phyloP scores from a whole-genome alignment of 78 protist species.

The Dictyostelium discoideum region dicty_2.7 NC_007088.5:2115501-2116000 shows the following conservation, averaged over 20 bases:
- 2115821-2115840: background rate
- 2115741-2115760: no score
- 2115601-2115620: background rate
- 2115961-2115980: no score
- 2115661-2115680: background rate
- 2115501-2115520: background rate
- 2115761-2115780: no score
- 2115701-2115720: no score
- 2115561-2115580: background rate
- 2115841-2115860: background rate
- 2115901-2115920: no score
- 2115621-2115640: background rate
- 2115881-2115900: no score
- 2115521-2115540: background rate
- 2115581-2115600: background rate
- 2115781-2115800: background rate
- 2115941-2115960: no score
- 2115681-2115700: no score
- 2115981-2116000: no score
- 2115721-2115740: no score
- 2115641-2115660: background rate
- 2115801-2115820: background rate
- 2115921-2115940: no score
- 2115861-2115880: background rate
- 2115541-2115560: background rate